Evolutionary conservation across 1,284 basidiomycete species (phyloP).

Genomic region (Schizophyllum amplum): DNA sequence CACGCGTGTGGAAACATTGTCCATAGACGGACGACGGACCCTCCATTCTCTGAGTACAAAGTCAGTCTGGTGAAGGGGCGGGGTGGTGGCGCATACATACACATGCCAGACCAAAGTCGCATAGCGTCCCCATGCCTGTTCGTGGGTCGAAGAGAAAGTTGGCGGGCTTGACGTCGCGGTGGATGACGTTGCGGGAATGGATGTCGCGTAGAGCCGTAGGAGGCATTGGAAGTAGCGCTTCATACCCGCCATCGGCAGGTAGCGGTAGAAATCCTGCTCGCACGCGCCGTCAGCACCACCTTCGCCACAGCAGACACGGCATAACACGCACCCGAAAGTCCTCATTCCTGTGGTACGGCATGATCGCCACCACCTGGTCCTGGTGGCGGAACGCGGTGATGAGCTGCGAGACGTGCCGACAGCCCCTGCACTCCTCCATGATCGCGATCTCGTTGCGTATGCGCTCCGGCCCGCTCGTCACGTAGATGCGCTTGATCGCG

Average conservation of each 20-base stretch:
- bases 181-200: slow-evolving; percentile 85
- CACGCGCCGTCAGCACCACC: slow-evolving; percentile 1
- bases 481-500: slow-evolving; percentile 95
- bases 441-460: slow-evolving; percentile 96
- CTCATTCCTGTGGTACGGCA: slow-evolving; percentile 90
- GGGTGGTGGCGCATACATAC: slow-evolving; percentile 35
- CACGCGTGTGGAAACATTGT: slow-evolving; percentile 66
- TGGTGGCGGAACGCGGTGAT: slow-evolving; percentile 90
- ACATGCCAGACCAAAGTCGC: slow-evolving; percentile 94
- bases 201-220: slow-evolving; percentile 88
- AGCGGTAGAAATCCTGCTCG: slow-evolving; percentile 65
- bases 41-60: slow-evolving; percentile 45
- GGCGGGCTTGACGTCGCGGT: slow-evolving; percentile 97
- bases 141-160: slow-evolving; percentile 94
- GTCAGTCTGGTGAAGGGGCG: not conserved
- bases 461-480: slow-evolving; percentile 87
- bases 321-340: slow-evolving; percentile 77
- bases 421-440: slow-evolving; percentile 77
- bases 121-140: slow-evolving; percentile 80
- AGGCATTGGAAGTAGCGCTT: slow-evolving; percentile 89
- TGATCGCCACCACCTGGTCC: slow-evolving; percentile 92
- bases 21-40: slow-evolving; percentile 35
- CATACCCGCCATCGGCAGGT: slow-evolving; percentile 66
- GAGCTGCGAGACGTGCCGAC: slow-evolving; percentile 82
- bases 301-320: not conserved